phyloP scores from a whole-genome alignment of 345 rosid species.

The Kernera saxatilis region DNA sequence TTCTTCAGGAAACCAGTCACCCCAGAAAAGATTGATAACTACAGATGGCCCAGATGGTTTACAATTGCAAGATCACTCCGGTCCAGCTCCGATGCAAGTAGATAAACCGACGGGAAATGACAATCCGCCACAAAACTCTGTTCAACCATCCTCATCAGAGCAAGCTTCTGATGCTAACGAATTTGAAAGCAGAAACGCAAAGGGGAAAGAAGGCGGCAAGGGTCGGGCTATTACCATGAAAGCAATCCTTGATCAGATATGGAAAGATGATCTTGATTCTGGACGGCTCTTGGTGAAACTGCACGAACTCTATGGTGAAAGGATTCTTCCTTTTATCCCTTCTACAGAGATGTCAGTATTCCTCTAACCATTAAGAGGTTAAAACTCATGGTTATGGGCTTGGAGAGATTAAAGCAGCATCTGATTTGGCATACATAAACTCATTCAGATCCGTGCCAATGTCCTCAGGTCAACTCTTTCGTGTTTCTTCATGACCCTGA shows the following conservation, averaged over 20 bases:
- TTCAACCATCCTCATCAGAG: conserved; percentile 37
- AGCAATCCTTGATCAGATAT: conserved; percentile 53
- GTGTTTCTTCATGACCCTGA: conserved; percentile 41
- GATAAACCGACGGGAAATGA: conserved; percentile 27
- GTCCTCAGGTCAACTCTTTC: conserved; percentile 33
- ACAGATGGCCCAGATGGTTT: conserved; percentile 41
- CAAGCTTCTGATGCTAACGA: conserved; percentile 27
- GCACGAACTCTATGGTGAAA: conserved; percentile 69
- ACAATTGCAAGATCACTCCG: conserved; percentile 20
- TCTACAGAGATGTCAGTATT: conserved; percentile 72
- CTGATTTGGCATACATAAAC: conserved; percentile 44
- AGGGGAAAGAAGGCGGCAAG: conserved; percentile 22
- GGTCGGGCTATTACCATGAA: conserved; percentile 34
- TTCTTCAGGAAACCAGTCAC: conserved; percentile 38
- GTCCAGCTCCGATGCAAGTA: conserved; percentile 38
- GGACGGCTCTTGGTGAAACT: conserved; percentile 58
- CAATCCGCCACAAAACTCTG: conserved; percentile 37
- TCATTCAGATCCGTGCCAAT: conserved; percentile 38
- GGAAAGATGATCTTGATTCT: conserved; percentile 77
- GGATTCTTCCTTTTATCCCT: conserved; percentile 68
- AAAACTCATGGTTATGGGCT: neutral
- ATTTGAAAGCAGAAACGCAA: conserved; percentile 24
- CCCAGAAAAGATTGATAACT: conserved; percentile 48
- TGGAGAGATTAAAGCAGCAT: conserved; percentile 24
- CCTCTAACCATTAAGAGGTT: conserved; percentile 34